A percentile compares a stretch with the other conserved stretches of the same genome.
phyloP scores from a whole-genome alignment of 208 protist genomes.

The Crithidia expoeki region DNA sequence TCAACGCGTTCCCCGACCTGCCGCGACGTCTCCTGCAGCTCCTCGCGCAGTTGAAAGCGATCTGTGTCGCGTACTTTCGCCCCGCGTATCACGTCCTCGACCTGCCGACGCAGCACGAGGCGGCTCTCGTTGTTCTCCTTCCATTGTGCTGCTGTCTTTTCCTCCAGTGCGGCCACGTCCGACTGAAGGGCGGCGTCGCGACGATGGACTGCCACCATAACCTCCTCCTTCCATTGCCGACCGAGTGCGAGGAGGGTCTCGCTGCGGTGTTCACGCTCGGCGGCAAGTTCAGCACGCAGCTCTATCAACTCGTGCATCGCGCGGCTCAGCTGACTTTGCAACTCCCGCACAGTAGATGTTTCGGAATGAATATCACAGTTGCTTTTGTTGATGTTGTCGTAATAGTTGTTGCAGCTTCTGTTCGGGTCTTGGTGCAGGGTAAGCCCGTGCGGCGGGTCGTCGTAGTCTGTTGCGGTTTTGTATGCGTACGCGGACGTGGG shows the following conservation, averaged over 20 bases:
- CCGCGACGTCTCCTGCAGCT: slow-evolving; percentile 49
- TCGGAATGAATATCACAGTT: not conserved
- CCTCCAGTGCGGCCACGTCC: slow-evolving; percentile 55
- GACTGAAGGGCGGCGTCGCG: slow-evolving; percentile 52
- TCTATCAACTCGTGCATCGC: slow-evolving; percentile 61
- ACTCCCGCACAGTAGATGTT: slow-evolving; percentile 28
- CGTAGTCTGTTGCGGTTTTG: not conserved
- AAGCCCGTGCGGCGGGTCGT: not conserved
- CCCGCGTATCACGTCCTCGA: slow-evolving; percentile 55
- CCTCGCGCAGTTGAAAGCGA: slow-evolving; percentile 63
- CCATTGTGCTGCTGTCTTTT: slow-evolving; percentile 35
- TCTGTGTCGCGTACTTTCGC: slow-evolving; percentile 54
- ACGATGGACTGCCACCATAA: slow-evolving; percentile 71
- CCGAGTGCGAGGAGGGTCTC: slow-evolving; percentile 58
- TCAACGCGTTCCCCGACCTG: slow-evolving; percentile 56
- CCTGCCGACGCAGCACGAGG: slow-evolving; percentile 47
- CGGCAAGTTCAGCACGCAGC: slow-evolving; percentile 60
- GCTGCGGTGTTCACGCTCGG: slow-evolving; percentile 70
- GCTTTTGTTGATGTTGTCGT: not conserved
- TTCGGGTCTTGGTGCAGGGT: slow-evolving; percentile 2
- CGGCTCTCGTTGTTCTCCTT: slow-evolving; percentile 41
- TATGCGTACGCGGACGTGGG: not conserved
- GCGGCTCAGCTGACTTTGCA: slow-evolving; percentile 65
- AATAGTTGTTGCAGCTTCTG: too few species aligned
- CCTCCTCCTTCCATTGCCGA: slow-evolving; percentile 75